A percentile compares a stretch with the other conserved stretches of the same genome.
These are phyloP conservation scores for Suhomyces choctaworum DNA, from an alignment of 1,139 yeast species.

Conservation along the genomic window DNA sequence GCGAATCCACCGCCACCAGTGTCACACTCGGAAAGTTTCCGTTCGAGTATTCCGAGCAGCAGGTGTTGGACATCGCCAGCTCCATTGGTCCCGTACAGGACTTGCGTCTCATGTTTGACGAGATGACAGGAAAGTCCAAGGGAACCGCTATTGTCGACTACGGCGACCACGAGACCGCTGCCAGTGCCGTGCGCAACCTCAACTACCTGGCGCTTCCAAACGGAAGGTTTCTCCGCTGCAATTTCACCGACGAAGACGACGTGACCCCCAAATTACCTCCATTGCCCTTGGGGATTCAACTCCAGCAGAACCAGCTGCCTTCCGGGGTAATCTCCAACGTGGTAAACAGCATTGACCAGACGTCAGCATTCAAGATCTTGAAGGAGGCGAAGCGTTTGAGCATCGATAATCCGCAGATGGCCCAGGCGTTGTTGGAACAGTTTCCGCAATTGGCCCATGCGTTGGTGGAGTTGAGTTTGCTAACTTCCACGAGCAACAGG, in stretches of 20 bases:
- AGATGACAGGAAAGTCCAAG: conserved; percentile 85
- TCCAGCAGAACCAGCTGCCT: conserved; percentile 53
- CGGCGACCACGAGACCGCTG: conserved; percentile 75
- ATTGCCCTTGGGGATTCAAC: conserved; percentile 51
- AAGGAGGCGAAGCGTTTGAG: conserved; percentile 67
- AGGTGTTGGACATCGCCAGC: conserved; percentile 72
- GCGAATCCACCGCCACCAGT: conserved; percentile 13
- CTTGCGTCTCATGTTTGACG: conserved; percentile 78
- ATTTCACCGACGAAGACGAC: conserved; percentile 46
- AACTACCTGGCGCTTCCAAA: conserved; percentile 78
- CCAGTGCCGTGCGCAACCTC: conserved; percentile 86
- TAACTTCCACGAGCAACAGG: conserved; percentile 58
- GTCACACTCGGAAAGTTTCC: conserved; percentile 22
- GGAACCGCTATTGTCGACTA: conserved; percentile 90
- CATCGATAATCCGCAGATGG: conserved; percentile 59
- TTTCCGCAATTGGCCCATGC: conserved; percentile 84
- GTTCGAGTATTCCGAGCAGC: conserved; percentile 68
- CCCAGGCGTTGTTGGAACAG: conserved; percentile 61
- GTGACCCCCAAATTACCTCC: conserved; percentile 34
- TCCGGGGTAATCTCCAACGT: conserved; percentile 63
- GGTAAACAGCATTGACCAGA: conserved; percentile 57
- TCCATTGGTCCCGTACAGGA: conserved; percentile 87
- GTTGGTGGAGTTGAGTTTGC: conserved; percentile 70
- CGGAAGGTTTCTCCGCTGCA: conserved; percentile 65
- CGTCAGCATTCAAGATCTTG: conserved; percentile 55